Evolutionary conservation across 2,329 filamentous ascomycete genomes (phyloP), one percentile per base, ranked within the genome.

Genomic region (Aureobasidium leucospermi): DNA sequence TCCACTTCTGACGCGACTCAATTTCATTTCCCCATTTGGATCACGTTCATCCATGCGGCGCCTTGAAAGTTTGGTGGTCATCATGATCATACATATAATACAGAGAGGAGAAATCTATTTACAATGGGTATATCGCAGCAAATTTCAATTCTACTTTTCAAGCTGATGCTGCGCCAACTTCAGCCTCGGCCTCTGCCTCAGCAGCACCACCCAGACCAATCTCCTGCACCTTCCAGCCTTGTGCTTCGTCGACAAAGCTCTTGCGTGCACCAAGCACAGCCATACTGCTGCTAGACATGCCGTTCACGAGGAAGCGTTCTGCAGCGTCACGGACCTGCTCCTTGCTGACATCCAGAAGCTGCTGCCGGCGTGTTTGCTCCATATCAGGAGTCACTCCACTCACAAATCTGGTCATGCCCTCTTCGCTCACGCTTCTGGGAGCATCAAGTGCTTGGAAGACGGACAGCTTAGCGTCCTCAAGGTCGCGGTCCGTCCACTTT

Each of bases 401-500:
- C 68, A 96, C 77, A 74, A 99, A 99, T 58, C 86, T 81, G 45
- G 83, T 81, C 85, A 96, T 89, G 38, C 93, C 94, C 72, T 97
- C 93, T 53, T 88, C 81, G 70, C 88, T 94, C 23, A 97, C 90
- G 41, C 89, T 87, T 66, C 87, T 82, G 0, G 94, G 94, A 10
- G 93, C 93, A 73, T 99, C 94, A 9, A 96, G 83, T 38, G 83
- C 80, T 74, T 99, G 92, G 79, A 99, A 99, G 11, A 96, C 87
- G 31, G 89, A 90, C 41, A 99, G 84, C 76, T 99, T 99, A 63
- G 94, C 94, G 73, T 99, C 94, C 69, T 97, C 93, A 2, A 99
- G 79, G 70, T 99, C 92, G 39, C 87, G 85, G 28, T 88, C 85
- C 1, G 85, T 85, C 91, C 91, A 97, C 60, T 85, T 73, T 67